Conservation (phyloP, 78 protist species). For the Tieghemostelium lacteum region DNA sequence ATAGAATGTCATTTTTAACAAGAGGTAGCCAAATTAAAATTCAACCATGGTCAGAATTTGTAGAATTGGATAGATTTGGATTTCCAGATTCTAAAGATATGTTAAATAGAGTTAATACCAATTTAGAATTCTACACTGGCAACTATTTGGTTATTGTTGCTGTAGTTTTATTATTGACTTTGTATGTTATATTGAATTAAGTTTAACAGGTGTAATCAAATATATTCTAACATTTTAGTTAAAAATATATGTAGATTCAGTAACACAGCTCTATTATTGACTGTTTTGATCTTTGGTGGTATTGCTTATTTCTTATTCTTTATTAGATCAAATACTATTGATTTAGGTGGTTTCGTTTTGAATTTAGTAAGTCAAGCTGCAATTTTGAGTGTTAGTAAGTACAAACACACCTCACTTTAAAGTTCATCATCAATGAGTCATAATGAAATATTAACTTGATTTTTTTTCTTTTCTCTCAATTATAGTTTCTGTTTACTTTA, state of each 20-base stretch:
- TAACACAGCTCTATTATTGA: not conserved
- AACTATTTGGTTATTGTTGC: constrained; percentile 34
- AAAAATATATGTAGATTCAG: constrained; percentile 2
- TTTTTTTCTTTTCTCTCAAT: not conserved
- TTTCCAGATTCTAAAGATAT: constrained; percentile 24
- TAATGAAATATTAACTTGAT: too few relatives aligned
- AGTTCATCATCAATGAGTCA: too few relatives aligned
- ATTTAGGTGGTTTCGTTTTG: constrained; percentile 14
- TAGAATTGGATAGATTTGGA: constrained; percentile 14
- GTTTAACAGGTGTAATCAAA: not conserved
- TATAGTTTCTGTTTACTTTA: not conserved
- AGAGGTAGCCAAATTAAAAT: not conserved
- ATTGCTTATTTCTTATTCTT: constrained; percentile 9
- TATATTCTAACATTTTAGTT: not conserved
- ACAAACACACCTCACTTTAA: too few relatives aligned
- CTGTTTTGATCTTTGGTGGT: constrained; percentile 28
- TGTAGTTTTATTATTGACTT: constrained; percentile 24
- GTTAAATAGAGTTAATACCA: not conserved
- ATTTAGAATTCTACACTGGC: constrained; percentile 16
- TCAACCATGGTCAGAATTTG: constrained; percentile 31
- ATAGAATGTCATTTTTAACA: too few relatives aligned
- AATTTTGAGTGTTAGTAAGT: constrained; percentile 4
- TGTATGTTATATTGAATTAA: constrained; percentile 12
- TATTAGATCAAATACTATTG: not conserved
- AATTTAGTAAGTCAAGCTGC: not conserved